phyloP scores from a whole-genome alignment of 306 rosid species.

The Dryas octopetala region DNA sequence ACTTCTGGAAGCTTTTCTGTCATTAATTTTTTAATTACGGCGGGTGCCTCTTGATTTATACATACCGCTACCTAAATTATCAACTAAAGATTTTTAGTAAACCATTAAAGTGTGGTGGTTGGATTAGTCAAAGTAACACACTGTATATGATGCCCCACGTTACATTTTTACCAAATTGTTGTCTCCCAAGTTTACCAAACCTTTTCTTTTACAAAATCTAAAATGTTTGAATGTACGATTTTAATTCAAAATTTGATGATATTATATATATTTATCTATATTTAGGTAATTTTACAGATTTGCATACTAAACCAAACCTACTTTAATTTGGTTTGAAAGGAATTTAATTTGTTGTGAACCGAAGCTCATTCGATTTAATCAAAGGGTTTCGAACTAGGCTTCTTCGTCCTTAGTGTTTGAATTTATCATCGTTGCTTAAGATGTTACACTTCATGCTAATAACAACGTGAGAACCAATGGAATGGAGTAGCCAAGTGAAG shows the following conservation, averaged over 20 bases:
- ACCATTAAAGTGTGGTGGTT: neutral
- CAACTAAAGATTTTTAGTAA: too few relatives aligned
- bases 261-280: too few relatives aligned
- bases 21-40: neutral
- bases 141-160: neutral
- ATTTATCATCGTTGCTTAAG: neutral
- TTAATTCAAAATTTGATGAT: too few relatives aligned
- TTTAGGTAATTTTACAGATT: too few relatives aligned
- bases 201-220: too few relatives aligned
- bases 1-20: slow-evolving; percentile 1
- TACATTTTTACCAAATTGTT: neutral
- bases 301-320: too few relatives aligned
- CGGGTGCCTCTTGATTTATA: neutral
- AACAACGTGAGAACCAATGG: neutral
- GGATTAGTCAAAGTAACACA: neutral
- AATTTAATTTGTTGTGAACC: too few relatives aligned
- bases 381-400: too few relatives aligned
- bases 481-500: neutral
- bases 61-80: neutral
- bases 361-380: too few relatives aligned
- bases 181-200: neutral
- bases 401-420: too few relatives aligned
- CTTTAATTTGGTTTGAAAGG: too few relatives aligned
- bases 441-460: neutral
- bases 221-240: neutral